These are phyloP conservation scores for Trichoderma hamatum DNA, from an alignment of 2,329 filamentous ascomycete genomes.

Conservation along the genomic window DNA sequence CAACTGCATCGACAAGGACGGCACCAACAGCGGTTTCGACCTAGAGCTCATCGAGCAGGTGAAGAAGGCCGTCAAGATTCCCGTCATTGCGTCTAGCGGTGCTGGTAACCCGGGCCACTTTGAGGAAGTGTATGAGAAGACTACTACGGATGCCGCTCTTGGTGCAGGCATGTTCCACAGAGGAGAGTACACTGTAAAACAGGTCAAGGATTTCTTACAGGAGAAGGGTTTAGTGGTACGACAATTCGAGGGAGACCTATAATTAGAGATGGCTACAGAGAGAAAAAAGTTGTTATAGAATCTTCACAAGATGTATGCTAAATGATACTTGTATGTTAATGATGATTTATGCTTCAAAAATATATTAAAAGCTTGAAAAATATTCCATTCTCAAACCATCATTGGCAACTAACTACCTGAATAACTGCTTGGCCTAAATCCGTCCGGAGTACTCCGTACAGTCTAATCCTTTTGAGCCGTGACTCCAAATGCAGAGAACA, in stretches of 20 bases:
- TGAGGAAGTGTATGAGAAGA: conserved; percentile 83
- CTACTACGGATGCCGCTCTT: conserved; percentile 85
- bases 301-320: conserved; percentile 2
- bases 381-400: neutral
- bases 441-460: conserved; percentile 19
- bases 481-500: conserved; percentile 10
- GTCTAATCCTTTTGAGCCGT: conserved; percentile 16
- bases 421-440: neutral
- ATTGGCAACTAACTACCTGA: neutral
- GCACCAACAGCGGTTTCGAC: conserved; percentile 92
- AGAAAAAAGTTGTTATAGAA: conserved; percentile 4
- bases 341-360: neutral
- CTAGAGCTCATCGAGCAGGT: conserved; percentile 88
- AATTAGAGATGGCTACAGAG: neutral
- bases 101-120: conserved; percentile 89
- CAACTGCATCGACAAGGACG: conserved; percentile 97
- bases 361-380: neutral
- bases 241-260: conserved; percentile 66
- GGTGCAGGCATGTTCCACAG: conserved; percentile 98
- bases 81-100: conserved; percentile 92
- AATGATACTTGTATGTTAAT: neutral
- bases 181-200: conserved; percentile 89
- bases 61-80: conserved; percentile 84
- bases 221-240: conserved; percentile 76
- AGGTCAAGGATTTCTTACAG: conserved; percentile 84